Base-by-base conservation (phyloP, 2,329 filamentous ascomycete species). In the Arthrobotrys pseudoclavata region DNA sequence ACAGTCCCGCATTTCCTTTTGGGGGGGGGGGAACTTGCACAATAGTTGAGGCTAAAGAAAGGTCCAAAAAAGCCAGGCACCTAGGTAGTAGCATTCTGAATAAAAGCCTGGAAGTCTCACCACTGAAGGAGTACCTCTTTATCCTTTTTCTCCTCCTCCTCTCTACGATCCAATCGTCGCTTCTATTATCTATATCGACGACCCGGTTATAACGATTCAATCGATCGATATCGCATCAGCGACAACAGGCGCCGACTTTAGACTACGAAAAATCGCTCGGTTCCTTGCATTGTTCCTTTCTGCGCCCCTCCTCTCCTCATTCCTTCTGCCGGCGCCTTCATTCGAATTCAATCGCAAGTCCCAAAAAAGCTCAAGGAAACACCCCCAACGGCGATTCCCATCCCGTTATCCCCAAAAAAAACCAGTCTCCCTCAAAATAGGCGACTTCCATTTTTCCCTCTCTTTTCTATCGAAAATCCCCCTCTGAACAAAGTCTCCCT, bases 201-300 rank as follows among this genome's bases (percentile, higher is more conserved):
- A 13, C 5, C 10, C 10, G 4, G 34, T 12, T 40, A 50, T 24
- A 34, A n/a, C 20, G n/a, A 24, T 60, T 26, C 31, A 60, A 60
- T 60, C 55, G 7, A 45, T 45, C n/a, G n/a, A 20, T 45, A 29
- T 61, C 60, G 61, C 69, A 40, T 48, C 42, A 26, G 53, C 70
- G 70, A 68, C 62, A 37, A n/a, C n/a, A 66, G 26, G 47, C 13
- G 20, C 52, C 29, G 47, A 40, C 47, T 52, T 42, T 22, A 72
- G 29, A 57, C 12, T 40, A 37, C n/a, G 48, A 67, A 67, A 69
- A 69, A 69, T 69, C 71, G 50, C 71, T 69, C 71, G 71, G 64
- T 69, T 60, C 64, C 57, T 76, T 69, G 71, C 64, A 64, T 76
- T 69, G 29, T 68, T 52, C 7, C 40, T 2, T 9, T 50, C 26